Base-by-base conservation (phyloP, 2,329 filamentous ascomycete genomes). In the Penicillium sp. region DNA sequence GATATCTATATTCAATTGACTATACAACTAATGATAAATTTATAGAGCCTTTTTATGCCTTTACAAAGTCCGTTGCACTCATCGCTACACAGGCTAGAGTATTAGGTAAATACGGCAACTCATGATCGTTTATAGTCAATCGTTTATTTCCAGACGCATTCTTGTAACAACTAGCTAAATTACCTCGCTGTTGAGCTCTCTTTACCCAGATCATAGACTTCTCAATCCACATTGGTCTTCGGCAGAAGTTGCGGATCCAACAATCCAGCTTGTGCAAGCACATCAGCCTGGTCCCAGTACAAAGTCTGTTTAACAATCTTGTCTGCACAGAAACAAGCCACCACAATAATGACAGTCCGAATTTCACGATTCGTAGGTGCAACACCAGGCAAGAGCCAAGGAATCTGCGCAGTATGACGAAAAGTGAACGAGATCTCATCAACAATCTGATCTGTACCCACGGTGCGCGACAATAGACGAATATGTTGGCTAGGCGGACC, bases 221-320 rank as follows among this genome's bases (percentile, higher is more conserved):
- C 25, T 25, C 12, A 28, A 3, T 13, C 5, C 10, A 29, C 61
- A 20, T 64, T 64, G 42, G 66, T 59, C 39, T 53, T 53, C 24
- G 79, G 78, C 47, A 83, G 72, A 35, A 78, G 59, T 44, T 74
- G 73, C 25, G 78, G 73, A 69, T 83, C 79, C 52, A 84, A 52
- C 53, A 83, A 56, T 0, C 81, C 81, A 3, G 81, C 70, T 62
- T 84, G 81, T 46, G 82, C 76, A 46, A 84, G 64, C 28, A 84
- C 81, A 50, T 72, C 78, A 6, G 81, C 81, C 60, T 84, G 81
- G 58, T 84, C 81, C 81, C 81, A 84, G 56, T 83, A 83, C 4
- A 83, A 62, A 47, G 79, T 74, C 59, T 83, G 80, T 42, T 75
- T 75, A 74, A 57, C 57, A 18, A 68, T 60, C 20, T 59, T 61